Evolutionary conservation across 164 flowering plant genomes (phyloP).

Genomic region (Nymphaea colorata): DNA sequence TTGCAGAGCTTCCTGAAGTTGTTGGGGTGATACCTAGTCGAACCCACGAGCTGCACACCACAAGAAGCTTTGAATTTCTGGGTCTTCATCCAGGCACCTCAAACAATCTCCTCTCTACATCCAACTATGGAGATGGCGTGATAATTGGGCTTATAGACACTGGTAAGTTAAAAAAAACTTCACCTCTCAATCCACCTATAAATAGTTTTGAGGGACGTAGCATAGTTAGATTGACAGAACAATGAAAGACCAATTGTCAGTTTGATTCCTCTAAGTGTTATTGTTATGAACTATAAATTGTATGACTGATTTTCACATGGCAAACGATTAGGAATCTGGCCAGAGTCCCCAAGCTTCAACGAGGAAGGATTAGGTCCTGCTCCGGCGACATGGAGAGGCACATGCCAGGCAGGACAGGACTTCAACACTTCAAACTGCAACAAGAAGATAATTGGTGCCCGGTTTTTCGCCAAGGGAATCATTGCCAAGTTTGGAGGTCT

Average conservation of each 20-base stretch:
- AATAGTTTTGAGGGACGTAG: too few relatives aligned
- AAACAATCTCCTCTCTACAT: constrained; percentile 6
- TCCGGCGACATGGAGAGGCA: constrained; percentile 27
- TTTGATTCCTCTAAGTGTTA: too few relatives aligned
- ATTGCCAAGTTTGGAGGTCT: too few relatives aligned
- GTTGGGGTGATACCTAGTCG: constrained; percentile 46
- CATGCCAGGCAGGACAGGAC: constrained; percentile 15
- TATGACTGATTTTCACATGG: too few relatives aligned
- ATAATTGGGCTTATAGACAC: constrained; percentile 30
- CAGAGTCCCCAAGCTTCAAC: constrained; percentile 19
- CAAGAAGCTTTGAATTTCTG: constrained; percentile 40
- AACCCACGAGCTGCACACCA: constrained; percentile 41
- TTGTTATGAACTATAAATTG: too few relatives aligned
- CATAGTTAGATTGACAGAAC: too few relatives aligned
- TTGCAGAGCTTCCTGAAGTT: background rate
- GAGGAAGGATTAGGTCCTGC: constrained; percentile 22
- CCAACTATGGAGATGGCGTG: constrained; percentile 19
- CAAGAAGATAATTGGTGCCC: background rate
- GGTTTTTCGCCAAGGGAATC: too few relatives aligned
- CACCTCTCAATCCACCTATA: too few relatives aligned
- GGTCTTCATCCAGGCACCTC: constrained; percentile 56
- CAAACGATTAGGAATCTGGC: constrained; percentile 20
- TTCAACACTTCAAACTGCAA: constrained; percentile 9
- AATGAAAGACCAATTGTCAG: too few relatives aligned
- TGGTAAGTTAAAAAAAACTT: constrained; percentile 8